Evolutionary conservation across 192 early-diverging fungal genomes (phyloP).

Genomic region (Coemansia sp.): DNA sequence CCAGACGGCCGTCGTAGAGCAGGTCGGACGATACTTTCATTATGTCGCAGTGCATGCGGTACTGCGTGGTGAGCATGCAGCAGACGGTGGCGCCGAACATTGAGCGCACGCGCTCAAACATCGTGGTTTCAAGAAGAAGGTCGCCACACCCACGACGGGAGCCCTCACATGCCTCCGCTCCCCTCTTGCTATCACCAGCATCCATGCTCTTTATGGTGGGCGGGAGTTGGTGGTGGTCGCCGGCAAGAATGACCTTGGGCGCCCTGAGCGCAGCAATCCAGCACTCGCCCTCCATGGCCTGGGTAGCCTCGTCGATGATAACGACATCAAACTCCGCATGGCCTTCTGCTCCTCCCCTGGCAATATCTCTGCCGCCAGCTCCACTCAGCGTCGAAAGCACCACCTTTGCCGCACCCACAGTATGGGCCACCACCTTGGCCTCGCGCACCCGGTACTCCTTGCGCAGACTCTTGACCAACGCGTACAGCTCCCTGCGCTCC

Average conservation of each 20-base stretch:
- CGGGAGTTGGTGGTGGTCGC: slow-evolving; percentile 86
- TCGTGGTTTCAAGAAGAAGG: slow-evolving; percentile 48
- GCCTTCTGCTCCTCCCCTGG: too few species aligned
- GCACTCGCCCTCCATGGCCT: slow-evolving; percentile 82
- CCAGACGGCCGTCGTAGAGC: slow-evolving; percentile 71
- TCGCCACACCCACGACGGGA: too few species aligned
- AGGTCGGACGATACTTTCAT: slow-evolving; percentile 70
- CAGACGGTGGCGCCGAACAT: slow-evolving; percentile 63
- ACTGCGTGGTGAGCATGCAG: slow-evolving; percentile 77
- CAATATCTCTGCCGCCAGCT: slow-evolving; percentile 45
- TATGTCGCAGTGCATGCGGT: slow-evolving; percentile 84
- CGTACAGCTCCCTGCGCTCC: slow-evolving; percentile 67
- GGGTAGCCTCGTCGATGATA: slow-evolving; percentile 88
- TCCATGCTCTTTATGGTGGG: slow-evolving; percentile 73
- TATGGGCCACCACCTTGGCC: slow-evolving; percentile 59
- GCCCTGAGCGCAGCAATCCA: slow-evolving; percentile 85
- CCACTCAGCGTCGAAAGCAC: slow-evolving; percentile 82
- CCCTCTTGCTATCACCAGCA: background rate
- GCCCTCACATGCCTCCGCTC: background rate
- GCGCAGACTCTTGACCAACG: slow-evolving; percentile 66
- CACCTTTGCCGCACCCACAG: slow-evolving; percentile 64
- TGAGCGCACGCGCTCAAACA: slow-evolving; percentile 79
- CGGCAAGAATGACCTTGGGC: slow-evolving; percentile 76
- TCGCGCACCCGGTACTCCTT: slow-evolving; percentile 73
- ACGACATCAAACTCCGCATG: slow-evolving; percentile 76